Percentiles rank a stretch among this genome's conserved stretches.
phyloP scores from a whole-genome alignment of 139 green algal genomes.

The Eudorina sp. region DNA sequence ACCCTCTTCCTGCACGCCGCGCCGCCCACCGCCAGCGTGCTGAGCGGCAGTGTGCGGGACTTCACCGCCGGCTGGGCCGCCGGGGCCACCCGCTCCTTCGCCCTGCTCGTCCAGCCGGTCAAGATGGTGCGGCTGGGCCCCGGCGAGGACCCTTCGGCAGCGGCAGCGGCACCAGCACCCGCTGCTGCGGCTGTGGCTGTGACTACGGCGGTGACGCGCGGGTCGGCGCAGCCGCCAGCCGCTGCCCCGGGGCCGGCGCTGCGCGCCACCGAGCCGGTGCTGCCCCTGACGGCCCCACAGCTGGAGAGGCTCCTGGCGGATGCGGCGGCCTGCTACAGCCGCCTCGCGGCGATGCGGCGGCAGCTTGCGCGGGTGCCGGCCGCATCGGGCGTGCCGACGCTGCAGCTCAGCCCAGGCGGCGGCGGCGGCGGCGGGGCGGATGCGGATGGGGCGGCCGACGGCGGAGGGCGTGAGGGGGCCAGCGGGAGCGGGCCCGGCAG shows the following conservation, averaged over 20 bases:
- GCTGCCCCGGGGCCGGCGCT: too few relatives aligned
- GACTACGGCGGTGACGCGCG: background rate
- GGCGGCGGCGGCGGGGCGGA: background rate
- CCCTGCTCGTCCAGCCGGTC: constrained; percentile 60
- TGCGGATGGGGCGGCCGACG: background rate
- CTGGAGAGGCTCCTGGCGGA: background rate
- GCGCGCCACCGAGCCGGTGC: background rate
- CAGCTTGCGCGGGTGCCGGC: background rate
- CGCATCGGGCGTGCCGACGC: background rate
- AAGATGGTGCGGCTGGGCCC: constrained; percentile 37
- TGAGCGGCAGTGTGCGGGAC: constrained; percentile 32
- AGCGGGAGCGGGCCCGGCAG: background rate
- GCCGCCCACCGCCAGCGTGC: constrained; percentile 17
- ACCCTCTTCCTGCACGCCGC: constrained; percentile 65
- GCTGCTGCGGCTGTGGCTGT: background rate
- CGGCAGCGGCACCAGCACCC: too few relatives aligned
- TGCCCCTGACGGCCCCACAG: background rate
- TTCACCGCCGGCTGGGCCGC: constrained; percentile 58
- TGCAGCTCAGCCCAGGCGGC: background rate
- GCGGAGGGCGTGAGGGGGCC: background rate
- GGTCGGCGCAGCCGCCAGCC: background rate
- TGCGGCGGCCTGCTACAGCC: background rate
- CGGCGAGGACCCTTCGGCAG: background rate
- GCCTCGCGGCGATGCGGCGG: background rate
- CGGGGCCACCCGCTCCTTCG: constrained; percentile 42